phyloP scores from a whole-genome alignment of 2,329 filamentous ascomycete species.

The Podosphaera xanthii region DNA sequence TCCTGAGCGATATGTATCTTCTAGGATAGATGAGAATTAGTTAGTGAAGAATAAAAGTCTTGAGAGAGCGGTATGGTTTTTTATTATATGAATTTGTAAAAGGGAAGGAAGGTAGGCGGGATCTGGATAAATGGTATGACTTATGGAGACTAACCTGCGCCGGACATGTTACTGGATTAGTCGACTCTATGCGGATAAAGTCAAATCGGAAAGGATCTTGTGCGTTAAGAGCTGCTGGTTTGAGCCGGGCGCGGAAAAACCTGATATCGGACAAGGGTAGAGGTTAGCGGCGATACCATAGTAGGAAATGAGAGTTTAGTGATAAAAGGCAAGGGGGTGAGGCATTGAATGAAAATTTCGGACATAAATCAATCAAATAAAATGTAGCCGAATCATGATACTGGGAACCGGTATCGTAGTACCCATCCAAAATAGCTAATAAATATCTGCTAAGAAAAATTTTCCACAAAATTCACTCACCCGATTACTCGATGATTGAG shows the following conservation, averaged over 20 bases:
- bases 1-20: conserved; percentile 8
- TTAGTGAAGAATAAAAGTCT: too few species aligned
- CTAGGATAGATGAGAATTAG: conserved; percentile 1
- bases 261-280: conserved; percentile 5
- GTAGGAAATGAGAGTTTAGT: neutral
- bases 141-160: conserved; percentile 7
- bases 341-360: too few species aligned
- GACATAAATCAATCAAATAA: too few species aligned
- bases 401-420: too few species aligned
- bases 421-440: too few species aligned
- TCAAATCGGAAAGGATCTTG: conserved; percentile 1
- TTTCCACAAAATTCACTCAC: too few species aligned
- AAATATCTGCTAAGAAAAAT: too few species aligned
- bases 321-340: neutral
- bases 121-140: neutral
- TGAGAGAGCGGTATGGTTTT: too few species aligned
- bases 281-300: conserved; percentile 5
- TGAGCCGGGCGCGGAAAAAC: conserved; percentile 3
- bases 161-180: conserved; percentile 7
- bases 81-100: conserved; percentile 1
- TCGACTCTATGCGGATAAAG: conserved; percentile 3
- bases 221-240: conserved; percentile 2
- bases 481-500: too few species aligned
- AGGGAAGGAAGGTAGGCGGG: conserved; percentile 1
- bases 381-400: too few species aligned